Percentiles rank a stretch among this genome's conserved stretches.
Conservation (phyloP, 2,329 filamentous ascomycete species). For the Fusarium papillatum region DNA sequence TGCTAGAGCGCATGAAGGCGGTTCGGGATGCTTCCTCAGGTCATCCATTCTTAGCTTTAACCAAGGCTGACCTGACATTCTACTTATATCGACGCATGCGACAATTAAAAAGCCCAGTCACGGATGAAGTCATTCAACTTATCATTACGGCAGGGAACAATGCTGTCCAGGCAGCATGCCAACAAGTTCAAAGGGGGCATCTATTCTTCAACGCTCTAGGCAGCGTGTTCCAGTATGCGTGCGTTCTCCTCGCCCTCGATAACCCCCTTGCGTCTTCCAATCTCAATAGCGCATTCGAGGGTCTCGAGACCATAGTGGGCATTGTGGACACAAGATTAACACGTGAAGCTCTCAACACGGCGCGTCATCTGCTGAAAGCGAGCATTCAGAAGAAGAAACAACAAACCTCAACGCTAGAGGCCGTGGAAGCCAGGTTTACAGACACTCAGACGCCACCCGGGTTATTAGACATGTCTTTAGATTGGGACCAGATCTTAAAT, state of each 20-base stretch:
- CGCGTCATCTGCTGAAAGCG: slow-evolving; percentile 33
- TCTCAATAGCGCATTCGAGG: slow-evolving; percentile 27
- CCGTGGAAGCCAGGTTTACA: slow-evolving; percentile 20
- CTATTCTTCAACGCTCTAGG: slow-evolving; percentile 42
- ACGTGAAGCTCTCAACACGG: slow-evolving; percentile 37
- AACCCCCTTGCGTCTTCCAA: slow-evolving; percentile 24
- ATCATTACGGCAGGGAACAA: slow-evolving; percentile 31
- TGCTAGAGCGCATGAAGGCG: slow-evolving; percentile 32
- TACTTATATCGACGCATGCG: slow-evolving; percentile 42
- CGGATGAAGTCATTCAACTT: slow-evolving; percentile 30
- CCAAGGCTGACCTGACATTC: slow-evolving; percentile 38
- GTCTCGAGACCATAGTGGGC: slow-evolving; percentile 31
- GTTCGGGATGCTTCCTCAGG: slow-evolving; percentile 18
- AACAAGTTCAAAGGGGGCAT: slow-evolving; percentile 29
- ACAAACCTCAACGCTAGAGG: slow-evolving; percentile 36
- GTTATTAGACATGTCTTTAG: not conserved
- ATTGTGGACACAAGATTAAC: slow-evolving; percentile 34
- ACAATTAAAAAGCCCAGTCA: slow-evolving; percentile 31
- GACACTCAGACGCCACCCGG: not conserved
- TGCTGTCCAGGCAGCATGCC: slow-evolving; percentile 30
- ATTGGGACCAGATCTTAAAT: not conserved
- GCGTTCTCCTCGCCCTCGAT: slow-evolving; percentile 39
- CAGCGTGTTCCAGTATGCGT: slow-evolving; percentile 41
- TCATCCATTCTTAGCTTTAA: slow-evolving; percentile 37
- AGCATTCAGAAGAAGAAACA: slow-evolving; percentile 33